A percentile compares a stretch with the other conserved stretches of the same genome.
These are phyloP conservation scores for Phytophthora sansomeana DNA, from an alignment of 352 stramenopile genomes.

Conservation along the genomic window DNA sequence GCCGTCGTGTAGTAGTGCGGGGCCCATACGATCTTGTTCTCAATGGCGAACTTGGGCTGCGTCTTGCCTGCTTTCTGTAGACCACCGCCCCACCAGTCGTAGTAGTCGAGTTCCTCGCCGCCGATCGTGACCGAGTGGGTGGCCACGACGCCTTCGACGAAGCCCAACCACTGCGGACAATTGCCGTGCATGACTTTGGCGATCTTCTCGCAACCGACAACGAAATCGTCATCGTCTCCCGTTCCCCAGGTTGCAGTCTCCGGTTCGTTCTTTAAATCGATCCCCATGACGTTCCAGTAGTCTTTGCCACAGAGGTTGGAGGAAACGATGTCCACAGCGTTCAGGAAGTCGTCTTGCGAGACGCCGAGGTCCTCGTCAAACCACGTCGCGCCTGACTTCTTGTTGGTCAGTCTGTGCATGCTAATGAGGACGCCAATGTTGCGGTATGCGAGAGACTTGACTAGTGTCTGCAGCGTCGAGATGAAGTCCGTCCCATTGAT, in stretches of 20 bases:
- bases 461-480: conserved; percentile 72
- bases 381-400: conserved; percentile 67
- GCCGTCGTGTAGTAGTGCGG: conserved; percentile 88
- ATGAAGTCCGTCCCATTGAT: conserved; percentile 81
- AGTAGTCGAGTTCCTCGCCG: conserved; percentile 62
- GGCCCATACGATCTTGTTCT: conserved; percentile 85
- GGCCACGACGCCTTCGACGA: conserved; percentile 76
- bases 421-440: conserved; percentile 82
- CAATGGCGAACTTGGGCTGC: conserved; percentile 59
- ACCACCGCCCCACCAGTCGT: conserved; percentile 84
- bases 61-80: conserved; percentile 61
- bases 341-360: conserved; percentile 66
- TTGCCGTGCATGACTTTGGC: conserved; percentile 78
- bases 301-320: conserved; percentile 64
- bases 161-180: conserved; percentile 80
- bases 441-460: conserved; percentile 72
- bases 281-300: conserved; percentile 86
- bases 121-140: conserved; percentile 59
- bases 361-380: conserved; percentile 59
- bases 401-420: conserved; percentile 74
- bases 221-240: conserved; percentile 70
- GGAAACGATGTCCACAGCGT: conserved; percentile 61
- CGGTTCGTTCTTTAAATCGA: conserved; percentile 88
- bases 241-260: conserved; percentile 74
- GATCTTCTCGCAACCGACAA: conserved; percentile 72